Evolutionary conservation across 2,329 filamentous ascomycete species (phyloP), one percentile per base, ranked within the genome.

Genomic region (Colletotrichum destructivum): DNA sequence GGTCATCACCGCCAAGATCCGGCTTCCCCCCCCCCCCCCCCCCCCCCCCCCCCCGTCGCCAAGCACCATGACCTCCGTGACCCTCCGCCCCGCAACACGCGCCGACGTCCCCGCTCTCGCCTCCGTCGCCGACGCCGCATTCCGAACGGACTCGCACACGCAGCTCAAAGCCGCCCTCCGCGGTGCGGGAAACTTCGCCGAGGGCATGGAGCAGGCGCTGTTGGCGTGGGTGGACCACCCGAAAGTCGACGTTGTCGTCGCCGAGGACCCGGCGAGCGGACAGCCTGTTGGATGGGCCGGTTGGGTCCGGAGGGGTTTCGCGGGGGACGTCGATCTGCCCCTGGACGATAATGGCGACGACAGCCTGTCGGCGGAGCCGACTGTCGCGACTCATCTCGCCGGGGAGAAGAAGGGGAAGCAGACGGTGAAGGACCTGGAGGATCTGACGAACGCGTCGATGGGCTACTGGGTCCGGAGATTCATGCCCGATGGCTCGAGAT

Each of bases 151-250:
- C 60, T 66, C 72, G 21, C 79, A 83, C 54, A 82, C 81, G 2
- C 75, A 80, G 74, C 76, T 83, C 72, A 81, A 80, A 67, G 63
- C 74, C n/a, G 75, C 74, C 66, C 77, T 78, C 75, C 77, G 79
- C 65, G 75, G 75, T 11, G 3, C 77, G 76, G 57, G 73, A 75
- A 23, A 62, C 13, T 80, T 81, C 16, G 73, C 76, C 2, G 76
- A 76, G 1, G 77, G 74, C 18, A 76, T 75, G 49, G 64, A 64
- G 18, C 60, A 68, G n/a, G 75, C 69, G 18, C 69, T 79, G 52
- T 52, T 56, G 16, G 60, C 69, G 26, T 77, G 76, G 73, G 69
- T 81, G 15, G 69, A 67, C 35, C 73, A 72, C 7, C 74, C 74
- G 46, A 75, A 78, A 26, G 72, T 78, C 13, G 76, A 78, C 23